Conservation (phyloP, 805 yeast genomes). For the Lipomyces sp. region DNA sequence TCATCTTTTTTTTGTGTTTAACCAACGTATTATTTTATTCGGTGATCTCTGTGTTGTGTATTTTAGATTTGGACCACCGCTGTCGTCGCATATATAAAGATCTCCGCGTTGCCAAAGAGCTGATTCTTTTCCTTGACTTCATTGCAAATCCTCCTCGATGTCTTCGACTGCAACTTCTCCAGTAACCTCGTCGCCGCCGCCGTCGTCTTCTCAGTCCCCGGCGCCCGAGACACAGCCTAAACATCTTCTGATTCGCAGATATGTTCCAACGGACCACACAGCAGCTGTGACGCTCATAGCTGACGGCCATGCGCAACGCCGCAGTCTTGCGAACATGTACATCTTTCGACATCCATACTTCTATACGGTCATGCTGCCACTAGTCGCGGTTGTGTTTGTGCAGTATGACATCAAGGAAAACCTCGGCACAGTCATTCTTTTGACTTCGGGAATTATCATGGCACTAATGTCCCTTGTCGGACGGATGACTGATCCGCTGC, state of each 20-base stretch:
- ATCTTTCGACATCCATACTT: constrained; percentile 30
- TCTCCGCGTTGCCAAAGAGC: background rate
- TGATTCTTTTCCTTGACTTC: background rate
- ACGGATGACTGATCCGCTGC: constrained; percentile 31
- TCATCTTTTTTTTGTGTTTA: background rate
- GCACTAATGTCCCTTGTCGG: constrained; percentile 36
- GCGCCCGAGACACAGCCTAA: background rate
- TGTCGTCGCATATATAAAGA: background rate
- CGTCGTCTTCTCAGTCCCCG: background rate
- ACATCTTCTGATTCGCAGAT: constrained; percentile 22
- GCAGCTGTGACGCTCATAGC: constrained; percentile 25
- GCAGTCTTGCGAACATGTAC: constrained; percentile 28
- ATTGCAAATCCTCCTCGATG: background rate
- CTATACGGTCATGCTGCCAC: constrained; percentile 23
- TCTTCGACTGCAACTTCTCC: background rate
- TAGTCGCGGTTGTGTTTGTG: constrained; percentile 24
- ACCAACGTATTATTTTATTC: background rate
- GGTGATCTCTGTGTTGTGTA: background rate
- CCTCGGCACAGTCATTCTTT: constrained; percentile 29
- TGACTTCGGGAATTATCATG: constrained; percentile 27
- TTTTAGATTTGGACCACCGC: background rate
- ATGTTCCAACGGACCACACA: constrained; percentile 18
- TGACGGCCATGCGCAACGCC: constrained; percentile 30
- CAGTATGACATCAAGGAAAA: constrained; percentile 19
- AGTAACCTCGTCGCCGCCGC: background rate